Evolutionary conservation across 768 basidiomycete species (phyloP).

Genomic region (Gloeophyllum trabeum): DNA sequence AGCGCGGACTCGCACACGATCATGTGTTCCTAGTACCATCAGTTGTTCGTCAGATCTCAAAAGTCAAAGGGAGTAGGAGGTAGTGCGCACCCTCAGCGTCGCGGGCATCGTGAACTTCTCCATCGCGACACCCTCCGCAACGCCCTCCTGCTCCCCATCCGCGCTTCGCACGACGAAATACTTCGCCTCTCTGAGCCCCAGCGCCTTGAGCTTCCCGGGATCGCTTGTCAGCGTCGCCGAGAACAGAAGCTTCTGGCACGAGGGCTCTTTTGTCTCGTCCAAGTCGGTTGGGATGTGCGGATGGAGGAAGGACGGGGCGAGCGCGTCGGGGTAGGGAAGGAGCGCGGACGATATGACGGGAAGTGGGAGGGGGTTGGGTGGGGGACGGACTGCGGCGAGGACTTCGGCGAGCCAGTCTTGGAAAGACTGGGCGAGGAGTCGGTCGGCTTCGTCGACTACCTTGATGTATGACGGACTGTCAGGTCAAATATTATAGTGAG

Average conservation of each 20-base stretch:
- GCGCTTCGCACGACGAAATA: slow-evolving; percentile 75
- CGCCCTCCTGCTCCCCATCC: slow-evolving; percentile 17
- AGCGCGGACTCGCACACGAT: slow-evolving; percentile 63
- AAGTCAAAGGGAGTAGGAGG: not conserved
- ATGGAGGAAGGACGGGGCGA: slow-evolving; percentile 49
- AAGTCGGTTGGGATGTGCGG: slow-evolving; percentile 35
- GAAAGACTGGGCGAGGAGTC: slow-evolving; percentile 90
- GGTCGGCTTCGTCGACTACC: slow-evolving; percentile 97
- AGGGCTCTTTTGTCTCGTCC: slow-evolving; percentile 44
- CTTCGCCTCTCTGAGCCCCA: slow-evolving; percentile 68
- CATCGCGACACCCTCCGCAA: slow-evolving; percentile 42
- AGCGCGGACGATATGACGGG: not conserved
- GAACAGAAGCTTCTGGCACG: slow-evolving; percentile 92
- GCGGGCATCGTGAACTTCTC: slow-evolving; percentile 78
- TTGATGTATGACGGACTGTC: slow-evolving; percentile 16
- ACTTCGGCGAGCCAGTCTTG: slow-evolving; percentile 91
- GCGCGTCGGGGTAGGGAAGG: slow-evolving; percentile 33
- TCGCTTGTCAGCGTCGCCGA: slow-evolving; percentile 93
- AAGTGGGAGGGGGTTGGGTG: slow-evolving; percentile 12
- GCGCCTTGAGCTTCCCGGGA: slow-evolving; percentile 82
- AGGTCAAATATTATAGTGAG: not conserved
- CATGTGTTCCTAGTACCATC: slow-evolving; percentile 52
- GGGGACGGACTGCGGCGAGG: slow-evolving; percentile 54
- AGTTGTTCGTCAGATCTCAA: not conserved
- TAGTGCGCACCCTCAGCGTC: slow-evolving; percentile 49